These are phyloP conservation scores for Taphrina flavorubra DNA, from an alignment of 1,139 yeast species.

Conservation along the genomic window DNA sequence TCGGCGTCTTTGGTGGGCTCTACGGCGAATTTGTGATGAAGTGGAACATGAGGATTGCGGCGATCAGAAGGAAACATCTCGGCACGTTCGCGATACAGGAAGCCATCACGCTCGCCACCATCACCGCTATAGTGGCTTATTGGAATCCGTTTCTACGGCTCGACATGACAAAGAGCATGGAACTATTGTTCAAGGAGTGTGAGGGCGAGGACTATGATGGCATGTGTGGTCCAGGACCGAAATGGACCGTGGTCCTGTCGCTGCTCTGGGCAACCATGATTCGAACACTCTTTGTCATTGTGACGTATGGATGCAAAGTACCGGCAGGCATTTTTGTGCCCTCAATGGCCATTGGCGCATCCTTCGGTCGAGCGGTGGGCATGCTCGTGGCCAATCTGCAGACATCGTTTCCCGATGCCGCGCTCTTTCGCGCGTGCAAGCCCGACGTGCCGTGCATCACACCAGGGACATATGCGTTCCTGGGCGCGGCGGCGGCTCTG, in stretches of 20 bases:
- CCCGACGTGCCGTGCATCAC: conserved; percentile 66
- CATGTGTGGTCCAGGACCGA: conserved; percentile 46
- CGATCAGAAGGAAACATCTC: conserved; percentile 75
- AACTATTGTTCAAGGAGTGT: conserved; percentile 84
- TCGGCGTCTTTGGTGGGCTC: conserved; percentile 90
- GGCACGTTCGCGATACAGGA: conserved; percentile 68
- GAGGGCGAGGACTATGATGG: conserved; percentile 54
- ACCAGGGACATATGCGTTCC: conserved; percentile 93
- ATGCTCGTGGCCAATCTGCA: conserved; percentile 67
- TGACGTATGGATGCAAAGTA: conserved; percentile 88
- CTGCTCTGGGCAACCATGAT: conserved; percentile 73
- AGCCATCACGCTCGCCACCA: conserved; percentile 66
- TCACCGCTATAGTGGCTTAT: conserved; percentile 80
- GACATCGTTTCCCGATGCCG: conserved; percentile 54
- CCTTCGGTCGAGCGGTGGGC: conserved; percentile 87
- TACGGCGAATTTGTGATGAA: conserved; percentile 84
- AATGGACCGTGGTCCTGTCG: conserved; percentile 55
- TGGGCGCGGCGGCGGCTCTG: conserved; percentile 97
- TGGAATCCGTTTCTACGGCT: conserved; percentile 78
- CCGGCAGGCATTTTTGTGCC: conserved; percentile 98
- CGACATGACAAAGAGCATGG: conserved; percentile 98
- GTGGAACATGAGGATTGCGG: conserved; percentile 76
- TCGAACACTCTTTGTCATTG: conserved; percentile 71
- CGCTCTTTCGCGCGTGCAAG: conserved; percentile 58
- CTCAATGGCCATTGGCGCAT: conserved; percentile 95